Base-by-base conservation (phyloP, 2,329 filamentous ascomycete genomes). In the Xylariaceae sp. region DNA sequence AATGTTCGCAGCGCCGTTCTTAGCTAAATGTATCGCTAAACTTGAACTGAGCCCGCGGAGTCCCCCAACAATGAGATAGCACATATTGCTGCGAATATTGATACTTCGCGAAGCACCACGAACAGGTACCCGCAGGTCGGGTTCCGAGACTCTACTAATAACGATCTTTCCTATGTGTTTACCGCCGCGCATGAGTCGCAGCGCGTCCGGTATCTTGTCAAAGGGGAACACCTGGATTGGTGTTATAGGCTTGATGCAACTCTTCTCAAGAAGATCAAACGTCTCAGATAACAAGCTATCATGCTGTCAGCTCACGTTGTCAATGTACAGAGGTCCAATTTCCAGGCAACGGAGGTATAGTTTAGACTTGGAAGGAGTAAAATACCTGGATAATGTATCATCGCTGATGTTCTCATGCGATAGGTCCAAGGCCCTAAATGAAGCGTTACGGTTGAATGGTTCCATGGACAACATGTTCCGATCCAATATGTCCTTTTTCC, bases 161-260 rank as follows among this genome's bases (percentile, higher is more conserved):
- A 78, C 71, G 2, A 76, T 59, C 61, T 78, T 78, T 9, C 77
- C 76, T 2, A 73, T 71, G 43, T 76, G 53, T 7, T 47, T 46
- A 2, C 53, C 53, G 28, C 39, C 21, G 4, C 47, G 46, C 14
- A 56, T 36, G 2, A 51, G 19, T 21, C 46, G 14, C 11, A 56
- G 14, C 1, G 46, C 53, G 6, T 4, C 11, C 2, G 45, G 44
- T 11, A 44, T 36, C 3, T 56, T 12, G 12, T 21, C 14, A n/a
- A 56, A 56, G 8, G 28, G 8, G 29, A 49, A 56, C 5, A 12
- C 19, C 4, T 8, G 23, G 29, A n/a, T 48, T 1, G 43, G 41
- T 1, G 16, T 8, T 7, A 54, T 48, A 2, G 51, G 43, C 11
- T 36, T 48, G 5, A 56, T 14, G 14, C 43, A 31, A 2, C 45